These are phyloP conservation scores for Hyphopichia burtonii DNA, from an alignment of 1,139 yeast genomes.

Conservation along the genomic window DNA sequence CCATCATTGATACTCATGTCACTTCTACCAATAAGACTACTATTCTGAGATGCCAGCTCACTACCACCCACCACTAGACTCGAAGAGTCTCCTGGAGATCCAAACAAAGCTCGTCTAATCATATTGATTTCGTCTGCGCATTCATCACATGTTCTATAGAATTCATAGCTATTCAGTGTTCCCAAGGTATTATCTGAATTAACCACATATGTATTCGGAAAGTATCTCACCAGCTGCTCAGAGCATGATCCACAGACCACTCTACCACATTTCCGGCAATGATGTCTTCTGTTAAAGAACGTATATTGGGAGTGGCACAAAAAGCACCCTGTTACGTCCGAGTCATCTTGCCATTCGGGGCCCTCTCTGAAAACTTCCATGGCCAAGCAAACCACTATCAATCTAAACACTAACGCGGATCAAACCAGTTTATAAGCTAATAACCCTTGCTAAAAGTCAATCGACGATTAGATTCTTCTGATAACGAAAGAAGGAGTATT, in stretches of 20 bases:
- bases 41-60: conserved; percentile 2
- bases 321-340: conserved; percentile 55
- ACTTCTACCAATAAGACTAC: neutral
- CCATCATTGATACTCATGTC: neutral
- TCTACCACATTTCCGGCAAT: conserved; percentile 83
- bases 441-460: too few species aligned
- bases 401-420: too few species aligned
- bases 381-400: neutral
- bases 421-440: too few species aligned
- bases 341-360: conserved; percentile 82
- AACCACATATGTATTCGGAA: conserved; percentile 39
- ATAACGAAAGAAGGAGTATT: too few species aligned
- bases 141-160: conserved; percentile 67
- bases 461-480: too few species aligned
- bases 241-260: conserved; percentile 75
- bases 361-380: conserved; percentile 12
- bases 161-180: conserved; percentile 26
- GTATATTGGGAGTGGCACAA: conserved; percentile 60
- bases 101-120: conserved; percentile 49
- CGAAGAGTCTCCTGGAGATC: conserved; percentile 4
- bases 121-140: conserved; percentile 64
- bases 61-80: neutral
- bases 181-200: conserved; percentile 23
- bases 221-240: conserved; percentile 39
- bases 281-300: conserved; percentile 79